Percentiles rank a stretch among this genome's conserved stretches.
phyloP scores from a whole-genome alignment of 768 basidiomycete genomes.

The Leccinum barrowsii region DNA sequence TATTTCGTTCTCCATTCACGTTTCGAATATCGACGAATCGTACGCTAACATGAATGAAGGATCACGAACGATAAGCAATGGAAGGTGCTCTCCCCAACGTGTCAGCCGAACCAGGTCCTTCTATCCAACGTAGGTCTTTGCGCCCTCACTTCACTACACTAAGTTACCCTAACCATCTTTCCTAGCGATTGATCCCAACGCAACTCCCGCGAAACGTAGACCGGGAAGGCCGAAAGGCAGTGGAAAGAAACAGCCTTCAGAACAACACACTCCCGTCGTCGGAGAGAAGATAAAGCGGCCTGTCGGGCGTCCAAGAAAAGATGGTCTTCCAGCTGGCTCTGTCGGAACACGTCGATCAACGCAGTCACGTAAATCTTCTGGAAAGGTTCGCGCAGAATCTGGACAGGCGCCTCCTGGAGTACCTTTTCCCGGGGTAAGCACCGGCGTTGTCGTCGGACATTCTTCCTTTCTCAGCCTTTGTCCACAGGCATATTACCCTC shows the following conservation, averaged over 20 bases:
- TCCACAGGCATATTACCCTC: conserved; percentile 30
- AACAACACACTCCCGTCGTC: conserved; percentile 30
- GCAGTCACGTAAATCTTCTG: conserved; percentile 39
- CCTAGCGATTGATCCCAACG: conserved; percentile 26
- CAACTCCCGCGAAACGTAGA: conserved; percentile 52
- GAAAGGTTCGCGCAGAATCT: conserved; percentile 22
- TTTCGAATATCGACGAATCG: conserved; percentile 17
- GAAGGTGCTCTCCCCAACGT: conserved; percentile 25
- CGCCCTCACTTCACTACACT: background rate
- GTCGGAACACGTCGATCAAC: conserved; percentile 44
- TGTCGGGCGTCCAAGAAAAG: conserved; percentile 77
- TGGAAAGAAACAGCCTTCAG: conserved; percentile 59
- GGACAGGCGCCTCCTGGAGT: conserved; percentile 26
- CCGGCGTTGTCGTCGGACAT: background rate
- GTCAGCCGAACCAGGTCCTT: conserved; percentile 24
- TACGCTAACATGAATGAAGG: conserved; percentile 27
- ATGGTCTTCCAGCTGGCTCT: conserved; percentile 76
- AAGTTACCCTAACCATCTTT: conserved; percentile 5
- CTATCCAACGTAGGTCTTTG: conserved; percentile 22
- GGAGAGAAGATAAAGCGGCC: conserved; percentile 68
- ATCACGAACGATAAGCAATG: conserved; percentile 18
- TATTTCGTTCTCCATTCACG: conserved; percentile 22
- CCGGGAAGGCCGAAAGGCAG: conserved; percentile 80
- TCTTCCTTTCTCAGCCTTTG: conserved; percentile 1
- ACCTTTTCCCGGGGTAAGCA: conserved; percentile 31